Evolutionary conservation across 2,329 filamentous ascomycete genomes (phyloP).

Genomic region (Alternaria triticimaculans): DNA sequence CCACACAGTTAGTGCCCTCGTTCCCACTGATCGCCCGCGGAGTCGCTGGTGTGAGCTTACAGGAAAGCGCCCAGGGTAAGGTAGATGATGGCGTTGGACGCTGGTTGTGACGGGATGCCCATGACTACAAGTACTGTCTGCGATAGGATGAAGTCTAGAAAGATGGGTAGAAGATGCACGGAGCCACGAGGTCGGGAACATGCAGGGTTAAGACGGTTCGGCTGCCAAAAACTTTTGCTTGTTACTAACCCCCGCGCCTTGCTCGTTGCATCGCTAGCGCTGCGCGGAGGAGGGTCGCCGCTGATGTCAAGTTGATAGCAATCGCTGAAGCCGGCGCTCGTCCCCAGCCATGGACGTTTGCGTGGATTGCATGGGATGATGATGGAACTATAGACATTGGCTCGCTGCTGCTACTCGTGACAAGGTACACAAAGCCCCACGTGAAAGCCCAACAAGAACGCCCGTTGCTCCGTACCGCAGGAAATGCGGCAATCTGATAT

Average conservation of each 20-base stretch:
- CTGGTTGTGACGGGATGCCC: conserved; percentile 76
- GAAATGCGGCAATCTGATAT: conserved; percentile 11
- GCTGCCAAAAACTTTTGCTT: conserved; percentile 31
- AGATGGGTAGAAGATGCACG: conserved; percentile 10
- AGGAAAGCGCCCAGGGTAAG: conserved; percentile 78
- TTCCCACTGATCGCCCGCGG: neutral
- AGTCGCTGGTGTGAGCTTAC: conserved; percentile 56
- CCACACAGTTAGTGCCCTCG: conserved; percentile 17
- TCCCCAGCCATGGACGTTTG: neutral
- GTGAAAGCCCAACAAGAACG: conserved; percentile 20
- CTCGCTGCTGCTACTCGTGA: neutral
- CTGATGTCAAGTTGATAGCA: conserved; percentile 31
- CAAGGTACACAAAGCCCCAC: conserved; percentile 3
- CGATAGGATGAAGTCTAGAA: conserved; percentile 7
- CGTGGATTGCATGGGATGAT: neutral
- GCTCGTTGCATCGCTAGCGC: conserved; percentile 33
- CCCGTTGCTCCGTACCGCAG: conserved; percentile 34
- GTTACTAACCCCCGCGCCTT: conserved; percentile 26
- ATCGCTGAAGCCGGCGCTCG: conserved; percentile 9
- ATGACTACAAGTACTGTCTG: conserved; percentile 53
- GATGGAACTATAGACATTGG: conserved; percentile 8
- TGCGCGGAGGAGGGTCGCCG: conserved; percentile 15
- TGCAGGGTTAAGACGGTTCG: conserved; percentile 28
- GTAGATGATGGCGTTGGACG: conserved; percentile 85
- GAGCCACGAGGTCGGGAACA: conserved; percentile 17